phyloP scores from a whole-genome alignment of 2,329 filamentous ascomycete species.

The Fusarium nanum region DNA sequence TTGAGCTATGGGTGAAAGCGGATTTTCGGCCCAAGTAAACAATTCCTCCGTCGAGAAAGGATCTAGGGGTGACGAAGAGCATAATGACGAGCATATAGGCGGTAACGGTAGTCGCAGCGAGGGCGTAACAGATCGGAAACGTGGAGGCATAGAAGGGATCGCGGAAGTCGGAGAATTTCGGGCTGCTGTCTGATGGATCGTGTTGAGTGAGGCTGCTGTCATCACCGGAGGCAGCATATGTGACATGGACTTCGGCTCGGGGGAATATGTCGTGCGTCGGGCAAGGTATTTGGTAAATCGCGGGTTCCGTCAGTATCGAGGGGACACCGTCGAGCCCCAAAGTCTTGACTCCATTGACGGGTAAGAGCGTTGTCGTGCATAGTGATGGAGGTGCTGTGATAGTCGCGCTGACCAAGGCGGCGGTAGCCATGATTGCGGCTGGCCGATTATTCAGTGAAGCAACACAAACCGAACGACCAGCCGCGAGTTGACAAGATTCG shows the following conservation, averaged over 20 bases:
- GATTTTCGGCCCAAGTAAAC: slow-evolving; percentile 84
- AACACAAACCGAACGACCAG: slow-evolving; percentile 41
- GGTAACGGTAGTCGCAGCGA: slow-evolving; percentile 90
- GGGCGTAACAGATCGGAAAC: slow-evolving; percentile 91
- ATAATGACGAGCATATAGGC: slow-evolving; percentile 94
- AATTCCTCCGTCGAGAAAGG: slow-evolving; percentile 87
- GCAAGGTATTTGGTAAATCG: slow-evolving; percentile 62
- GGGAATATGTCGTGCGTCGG: slow-evolving; percentile 40
- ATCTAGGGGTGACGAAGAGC: slow-evolving; percentile 93
- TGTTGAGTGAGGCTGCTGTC: slow-evolving; percentile 50
- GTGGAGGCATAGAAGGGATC: slow-evolving; percentile 95
- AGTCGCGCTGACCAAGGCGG: slow-evolving; percentile 41
- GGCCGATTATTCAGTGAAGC: slow-evolving; percentile 36
- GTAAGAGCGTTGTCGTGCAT: slow-evolving; percentile 58
- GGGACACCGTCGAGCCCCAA: slow-evolving; percentile 62
- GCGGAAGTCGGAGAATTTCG: slow-evolving; percentile 71
- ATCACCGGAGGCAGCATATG: slow-evolving; percentile 54
- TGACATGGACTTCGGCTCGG: slow-evolving; percentile 46
- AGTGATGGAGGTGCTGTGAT: slow-evolving; percentile 48
- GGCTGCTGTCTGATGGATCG: slow-evolving; percentile 47
- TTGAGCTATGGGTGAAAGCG: slow-evolving; percentile 86
- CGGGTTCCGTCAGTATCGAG: slow-evolving; percentile 69
- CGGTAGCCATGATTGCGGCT: slow-evolving; percentile 45
- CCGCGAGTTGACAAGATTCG: slow-evolving; percentile 44
- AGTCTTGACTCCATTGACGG: slow-evolving; percentile 60